Evolutionary conservation across 2,329 filamentous ascomycete species (phyloP), one percentile per base, ranked within the genome.

Genomic region (Zasmidium citrigriseum): DNA sequence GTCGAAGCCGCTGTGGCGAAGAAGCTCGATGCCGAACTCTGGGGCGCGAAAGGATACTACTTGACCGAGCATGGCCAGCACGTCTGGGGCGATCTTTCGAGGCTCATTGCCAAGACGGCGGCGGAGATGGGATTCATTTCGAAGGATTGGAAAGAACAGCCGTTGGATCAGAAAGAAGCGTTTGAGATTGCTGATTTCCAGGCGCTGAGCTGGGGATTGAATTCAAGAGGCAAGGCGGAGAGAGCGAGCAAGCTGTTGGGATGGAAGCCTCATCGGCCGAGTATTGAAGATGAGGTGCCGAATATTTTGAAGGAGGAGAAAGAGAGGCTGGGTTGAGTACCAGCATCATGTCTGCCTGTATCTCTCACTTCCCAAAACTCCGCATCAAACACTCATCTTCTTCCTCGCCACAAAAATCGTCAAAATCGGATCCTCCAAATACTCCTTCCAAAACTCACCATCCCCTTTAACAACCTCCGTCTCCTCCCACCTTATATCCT

Each of bases 11-110:
- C 62, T 1, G 60, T 59, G 3, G 24, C 55, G 27, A 70, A 77
- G 9, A 73, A 76, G 14, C 67, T 69, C 2, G 63, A 63, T 29
- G 60, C 62, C 1, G 77, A 76, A 21, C 73, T 79, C 0, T 91
- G 89, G 80, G 87, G 86, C 2, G 73, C 73, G 0, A 74, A 83
- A 45, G 88, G 80, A 1, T 92, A 91, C 67, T 91, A 86, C 73
- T 85, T 92, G 59, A 78, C 82, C 2, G 86, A 88, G 69, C 82
- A 81, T 62, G 88, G 85, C 2, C 74, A 82, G 52, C 84, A 88
- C 69, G 74, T 74, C 22, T 92, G 88, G 88, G 65, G 64, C 7
- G 70, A 73, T 16, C 52, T 74, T 23, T 55, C 58, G 5, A 58
- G 54, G 49, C 45, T 51, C 23, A 59, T 66, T 16, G 64, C 64